Evolutionary conservation across 768 basidiomycete genomes (phyloP).

Genomic region (Cystobasidiopsis lactophilus): DNA sequence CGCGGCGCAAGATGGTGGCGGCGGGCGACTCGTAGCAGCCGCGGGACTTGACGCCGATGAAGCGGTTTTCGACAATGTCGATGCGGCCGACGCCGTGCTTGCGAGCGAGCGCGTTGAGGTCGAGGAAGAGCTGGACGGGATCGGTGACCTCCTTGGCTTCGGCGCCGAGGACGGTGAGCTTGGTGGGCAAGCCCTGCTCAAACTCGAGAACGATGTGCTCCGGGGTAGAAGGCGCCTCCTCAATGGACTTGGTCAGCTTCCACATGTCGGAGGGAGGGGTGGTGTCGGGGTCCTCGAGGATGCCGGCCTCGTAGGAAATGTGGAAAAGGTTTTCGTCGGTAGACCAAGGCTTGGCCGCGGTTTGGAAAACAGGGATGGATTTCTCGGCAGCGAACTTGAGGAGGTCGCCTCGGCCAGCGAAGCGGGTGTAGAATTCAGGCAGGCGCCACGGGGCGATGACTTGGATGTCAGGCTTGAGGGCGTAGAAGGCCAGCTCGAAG

Average conservation of each 20-base stretch:
- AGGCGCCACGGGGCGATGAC: conserved; percentile 96
- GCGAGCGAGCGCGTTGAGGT: conserved; percentile 71
- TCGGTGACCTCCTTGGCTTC: conserved; percentile 53
- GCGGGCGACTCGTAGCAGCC: conserved; percentile 99
- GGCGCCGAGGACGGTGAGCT: conserved; percentile 41
- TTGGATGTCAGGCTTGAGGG: conserved; percentile 93
- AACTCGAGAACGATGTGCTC: conserved; percentile 72
- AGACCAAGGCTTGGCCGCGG: conserved; percentile 92
- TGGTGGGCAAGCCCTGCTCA: conserved; percentile 61
- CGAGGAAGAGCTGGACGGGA: conserved; percentile 76
- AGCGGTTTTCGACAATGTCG: conserved; percentile 98
- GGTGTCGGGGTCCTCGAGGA: conserved; percentile 85
- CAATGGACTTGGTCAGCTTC: conserved; percentile 75
- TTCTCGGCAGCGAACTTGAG: conserved; percentile 72
- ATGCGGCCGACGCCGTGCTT: conserved; percentile 91
- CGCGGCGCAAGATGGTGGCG: conserved; percentile 81
- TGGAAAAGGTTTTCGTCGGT: conserved; percentile 99
- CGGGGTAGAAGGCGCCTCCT: conserved; percentile 54
- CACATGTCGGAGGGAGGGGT: conserved; percentile 96
- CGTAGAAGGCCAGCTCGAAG: conserved; percentile 97
- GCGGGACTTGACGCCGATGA: conserved; percentile 95
- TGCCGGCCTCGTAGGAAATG: conserved; percentile 98
- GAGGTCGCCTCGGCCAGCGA: conserved; percentile 82
- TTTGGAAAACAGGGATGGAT: conserved; percentile 80
- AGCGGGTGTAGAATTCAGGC: conserved; percentile 96